Evolutionary conservation across 306 rosid genomes (phyloP).

Genomic region (Rosa persica): DNA sequence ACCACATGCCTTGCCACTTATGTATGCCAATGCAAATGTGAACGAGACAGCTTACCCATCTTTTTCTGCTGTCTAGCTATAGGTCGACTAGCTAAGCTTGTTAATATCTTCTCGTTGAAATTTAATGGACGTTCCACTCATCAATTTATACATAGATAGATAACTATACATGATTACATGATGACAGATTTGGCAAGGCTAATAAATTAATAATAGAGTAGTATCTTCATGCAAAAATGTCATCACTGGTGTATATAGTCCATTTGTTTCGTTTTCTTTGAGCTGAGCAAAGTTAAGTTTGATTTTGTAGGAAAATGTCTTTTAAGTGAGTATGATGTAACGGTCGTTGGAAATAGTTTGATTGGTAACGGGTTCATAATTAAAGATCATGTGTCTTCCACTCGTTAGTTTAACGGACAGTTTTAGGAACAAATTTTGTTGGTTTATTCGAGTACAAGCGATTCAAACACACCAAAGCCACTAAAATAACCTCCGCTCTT

Average conservation of each 20-base stretch:
- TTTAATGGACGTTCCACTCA: not conserved
- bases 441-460: too few relatives aligned
- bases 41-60: conserved; percentile 50
- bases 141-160: not conserved
- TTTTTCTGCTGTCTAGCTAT: not conserved
- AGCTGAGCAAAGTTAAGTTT: not conserved
- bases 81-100: conserved; percentile 5
- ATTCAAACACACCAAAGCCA: too few relatives aligned
- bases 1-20: conserved; percentile 68
- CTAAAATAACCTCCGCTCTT: too few relatives aligned
- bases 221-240: not conserved
- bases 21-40: conserved; percentile 33
- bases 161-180: not conserved
- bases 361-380: not conserved
- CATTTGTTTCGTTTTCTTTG: not conserved
- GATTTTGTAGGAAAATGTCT: not conserved
- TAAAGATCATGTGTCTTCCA: too few relatives aligned
- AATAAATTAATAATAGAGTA: not conserved
- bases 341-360: not conserved
- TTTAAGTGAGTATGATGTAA: not conserved
- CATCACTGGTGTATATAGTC: not conserved
- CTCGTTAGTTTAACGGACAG: too few relatives aligned
- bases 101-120: not conserved
- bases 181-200: not conserved
- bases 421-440: too few relatives aligned